phyloP scores from a whole-genome alignment of 1,284 basidiomycete species.

The Ganoderma lucidum region DNA sequence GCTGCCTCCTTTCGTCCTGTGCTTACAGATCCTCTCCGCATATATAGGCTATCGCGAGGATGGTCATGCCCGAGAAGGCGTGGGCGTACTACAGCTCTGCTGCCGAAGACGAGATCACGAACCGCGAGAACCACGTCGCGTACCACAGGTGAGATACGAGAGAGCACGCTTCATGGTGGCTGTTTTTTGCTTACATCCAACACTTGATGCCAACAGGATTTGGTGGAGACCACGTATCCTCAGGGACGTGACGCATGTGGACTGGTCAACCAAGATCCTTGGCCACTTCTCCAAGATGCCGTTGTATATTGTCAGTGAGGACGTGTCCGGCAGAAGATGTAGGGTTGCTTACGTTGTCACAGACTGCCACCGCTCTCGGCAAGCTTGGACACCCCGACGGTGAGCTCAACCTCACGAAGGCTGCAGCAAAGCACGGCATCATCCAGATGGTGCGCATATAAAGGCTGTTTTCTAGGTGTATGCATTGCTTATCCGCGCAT shows the following conservation, averaged over 20 bases:
- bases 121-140: conserved; percentile 73
- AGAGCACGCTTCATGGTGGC: conserved; percentile 50
- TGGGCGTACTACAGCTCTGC: conserved; percentile 71
- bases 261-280: conserved; percentile 67
- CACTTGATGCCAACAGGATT: conserved; percentile 58
- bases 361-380: conserved; percentile 84
- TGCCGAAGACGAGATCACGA: conserved; percentile 72
- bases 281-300: conserved; percentile 43
- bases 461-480: background rate
- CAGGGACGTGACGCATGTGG: conserved; percentile 67
- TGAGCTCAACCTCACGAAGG: conserved; percentile 88
- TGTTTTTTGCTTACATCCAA: conserved; percentile 56
- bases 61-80: conserved; percentile 59
- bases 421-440: conserved; percentile 79
- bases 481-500: conserved; percentile 23
- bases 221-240: conserved; percentile 82
- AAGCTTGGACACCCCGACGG: conserved; percentile 96
- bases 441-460: conserved; percentile 83
- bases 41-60: conserved; percentile 61
- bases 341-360: background rate
- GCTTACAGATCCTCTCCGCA: background rate
- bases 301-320: conserved; percentile 64
- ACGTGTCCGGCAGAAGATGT: conserved; percentile 78
- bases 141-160: conserved; percentile 73
- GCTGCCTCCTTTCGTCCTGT: background rate